Evolutionary conservation across 108 stramenopile species (phyloP).

Genomic region (Cylindrotheca fusiformis): DNA sequence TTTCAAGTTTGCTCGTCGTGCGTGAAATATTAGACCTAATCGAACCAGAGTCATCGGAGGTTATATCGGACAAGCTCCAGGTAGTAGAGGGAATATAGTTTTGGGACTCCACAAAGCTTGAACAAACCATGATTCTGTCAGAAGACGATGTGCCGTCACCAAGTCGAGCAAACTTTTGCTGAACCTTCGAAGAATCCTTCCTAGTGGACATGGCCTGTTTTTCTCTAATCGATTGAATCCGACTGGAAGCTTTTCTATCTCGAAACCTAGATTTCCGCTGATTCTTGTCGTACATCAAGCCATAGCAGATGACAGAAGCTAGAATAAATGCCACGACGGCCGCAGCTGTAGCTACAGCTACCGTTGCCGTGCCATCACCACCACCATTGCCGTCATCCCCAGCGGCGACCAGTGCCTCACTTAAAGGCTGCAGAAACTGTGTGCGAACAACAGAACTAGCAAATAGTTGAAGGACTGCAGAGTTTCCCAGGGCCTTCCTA

Average conservation of each 20-base stretch:
- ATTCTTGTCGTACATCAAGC: conserved; percentile 11
- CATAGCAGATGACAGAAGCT: conserved; percentile 30
- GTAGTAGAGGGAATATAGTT: conserved; percentile 2
- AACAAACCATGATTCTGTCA: neutral
- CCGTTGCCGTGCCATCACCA: conserved; percentile 2
- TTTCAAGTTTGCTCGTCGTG: conserved; percentile 26
- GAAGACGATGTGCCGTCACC: neutral
- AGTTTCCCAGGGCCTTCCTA: conserved; percentile 2
- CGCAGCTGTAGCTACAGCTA: conserved; percentile 19
- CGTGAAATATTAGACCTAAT: conserved; percentile 21
- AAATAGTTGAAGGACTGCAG: conserved; percentile 7
- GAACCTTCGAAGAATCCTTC: neutral
- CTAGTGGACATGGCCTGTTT: no score
- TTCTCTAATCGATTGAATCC: neutral
- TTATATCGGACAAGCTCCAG: conserved; percentile 36
- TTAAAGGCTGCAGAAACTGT: conserved; percentile 7
- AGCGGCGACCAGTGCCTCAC: conserved; percentile 13
- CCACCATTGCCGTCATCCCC: neutral
- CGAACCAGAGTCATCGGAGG: conserved; percentile 29
- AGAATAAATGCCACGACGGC: conserved; percentile 27
- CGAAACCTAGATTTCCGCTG: neutral
- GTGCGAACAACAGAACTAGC: conserved; percentile 11
- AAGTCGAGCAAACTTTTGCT: conserved; percentile 13
- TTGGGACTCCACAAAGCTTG: neutral
- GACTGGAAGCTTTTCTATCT: neutral